Base-by-base conservation (phyloP, 2,329 filamentous ascomycete species). In the Botrytis galanthina region DNA sequence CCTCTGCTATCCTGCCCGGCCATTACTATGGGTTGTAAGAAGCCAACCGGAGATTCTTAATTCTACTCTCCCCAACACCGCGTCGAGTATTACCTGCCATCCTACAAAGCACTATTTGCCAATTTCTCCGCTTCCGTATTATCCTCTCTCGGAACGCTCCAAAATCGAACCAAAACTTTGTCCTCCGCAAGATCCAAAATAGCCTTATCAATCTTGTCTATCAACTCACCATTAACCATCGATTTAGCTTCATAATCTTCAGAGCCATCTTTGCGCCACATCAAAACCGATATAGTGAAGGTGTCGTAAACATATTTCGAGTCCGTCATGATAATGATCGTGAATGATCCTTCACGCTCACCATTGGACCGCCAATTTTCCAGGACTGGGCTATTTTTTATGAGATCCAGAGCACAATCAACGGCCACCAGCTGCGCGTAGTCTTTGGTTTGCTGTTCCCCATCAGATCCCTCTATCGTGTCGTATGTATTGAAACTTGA, bases 291-390 rank as follows among this genome's bases (percentile, higher is more conserved):
- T 20, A 14, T 35, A 1, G 68, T 70, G 4, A 70, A 14, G 22
- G 7, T 48, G 14, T 62, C 7, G 18, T 46, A 62, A 3, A 70
- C 16, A 48, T 70, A 35, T 62, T 1, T 18, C 6, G 68, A 70
- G 10, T 70, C 57, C 2, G 54, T 70, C 68, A 70, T 70, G 20
- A 70, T 62, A 8, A 70, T 62, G 5, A 10, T 32, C 1, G 51
- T 62, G 14, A 35, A 9, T 35, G 9, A 1, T n/a, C 14, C 29
- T 29, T 20, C 48, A n/a, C 48, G 26, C 48, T 44, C 35, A 16
- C n/a, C 12, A 35, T 12, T 26, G 35, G 35, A 32, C 32, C 64
- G 29, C 57, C 37, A 70, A 4, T 16, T n/a, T 9, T 26, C 7
- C n/a, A 57, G 32, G 7, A 44, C 22, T 18, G 42, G 4, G 4